Percentiles rank a stretch among this genome's conserved stretches.
Conservation (phyloP, 106 monocot genomes). For the Dioscorea zingiberensis region DNA sequence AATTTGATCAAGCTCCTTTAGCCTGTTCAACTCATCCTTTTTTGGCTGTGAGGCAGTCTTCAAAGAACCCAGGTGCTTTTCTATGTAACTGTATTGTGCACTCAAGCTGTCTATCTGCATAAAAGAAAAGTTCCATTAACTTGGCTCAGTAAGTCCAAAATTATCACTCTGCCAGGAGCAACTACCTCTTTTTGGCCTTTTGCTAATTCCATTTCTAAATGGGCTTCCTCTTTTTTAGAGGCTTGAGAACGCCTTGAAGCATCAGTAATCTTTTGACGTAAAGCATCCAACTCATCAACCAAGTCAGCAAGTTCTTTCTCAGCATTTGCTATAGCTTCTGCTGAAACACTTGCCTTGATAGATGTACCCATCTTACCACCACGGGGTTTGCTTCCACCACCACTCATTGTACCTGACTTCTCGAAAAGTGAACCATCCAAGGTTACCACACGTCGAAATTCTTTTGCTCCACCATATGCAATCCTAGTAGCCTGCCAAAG, state of each 20-base stretch:
- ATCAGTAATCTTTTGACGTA: slow-evolving; percentile 55
- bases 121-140: slow-evolving; percentile 10
- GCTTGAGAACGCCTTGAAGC: slow-evolving; percentile 44
- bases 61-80: slow-evolving; percentile 60
- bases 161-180: not conserved
- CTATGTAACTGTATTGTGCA: slow-evolving; percentile 56
- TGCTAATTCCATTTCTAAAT: slow-evolving; percentile 73
- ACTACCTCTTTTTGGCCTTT: slow-evolving; percentile 84
- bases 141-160: too few species aligned
- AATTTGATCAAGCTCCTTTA: slow-evolving; percentile 60
- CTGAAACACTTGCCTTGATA: slow-evolving; percentile 71
- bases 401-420: slow-evolving; percentile 95
- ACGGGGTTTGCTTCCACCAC: slow-evolving; percentile 78
- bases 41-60: slow-evolving; percentile 68
- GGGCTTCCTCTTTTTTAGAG: slow-evolving; percentile 45
- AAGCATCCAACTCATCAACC: slow-evolving; percentile 47
- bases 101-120: slow-evolving; percentile 68
- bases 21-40: slow-evolving; percentile 53
- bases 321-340: slow-evolving; percentile 58
- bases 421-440: slow-evolving; percentile 85
- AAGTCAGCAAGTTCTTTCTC: slow-evolving; percentile 70
- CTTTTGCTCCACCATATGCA: slow-evolving; percentile 61
- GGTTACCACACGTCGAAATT: slow-evolving; percentile 89
- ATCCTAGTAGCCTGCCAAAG: slow-evolving; percentile 66
- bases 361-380: slow-evolving; percentile 98